phyloP scores from a whole-genome alignment of 1,139 yeast species.

The Lodderomyces beijingensis region DNA sequence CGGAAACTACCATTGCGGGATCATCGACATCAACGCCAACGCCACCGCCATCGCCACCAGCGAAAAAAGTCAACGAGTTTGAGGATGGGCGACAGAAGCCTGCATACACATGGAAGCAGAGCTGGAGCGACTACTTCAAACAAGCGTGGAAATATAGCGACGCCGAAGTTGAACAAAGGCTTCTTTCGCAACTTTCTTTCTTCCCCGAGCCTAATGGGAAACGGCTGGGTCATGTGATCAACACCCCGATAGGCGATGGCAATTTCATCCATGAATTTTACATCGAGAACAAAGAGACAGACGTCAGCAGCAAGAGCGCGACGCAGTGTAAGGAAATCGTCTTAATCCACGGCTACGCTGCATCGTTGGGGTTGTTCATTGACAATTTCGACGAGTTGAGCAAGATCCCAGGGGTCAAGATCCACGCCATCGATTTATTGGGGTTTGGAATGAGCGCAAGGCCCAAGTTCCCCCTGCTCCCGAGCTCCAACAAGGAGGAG shows the following conservation, averaged over 20 bases:
- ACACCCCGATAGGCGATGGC: slow-evolving; percentile 47
- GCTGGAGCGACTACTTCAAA: slow-evolving; percentile 37
- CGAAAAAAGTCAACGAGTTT: slow-evolving; percentile 12
- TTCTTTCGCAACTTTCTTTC: slow-evolving; percentile 51
- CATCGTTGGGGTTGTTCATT: slow-evolving; percentile 41
- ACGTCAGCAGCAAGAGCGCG: neutral
- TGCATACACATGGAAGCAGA: slow-evolving; percentile 25
- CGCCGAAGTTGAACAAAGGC: slow-evolving; percentile 25
- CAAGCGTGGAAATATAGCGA: slow-evolving; percentile 27
- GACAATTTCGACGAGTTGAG: slow-evolving; percentile 38
- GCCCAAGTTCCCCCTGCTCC: slow-evolving; percentile 35
- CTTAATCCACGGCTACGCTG: slow-evolving; percentile 46
- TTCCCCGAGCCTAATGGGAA: slow-evolving; percentile 30
- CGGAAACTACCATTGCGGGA: no score
- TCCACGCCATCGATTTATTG: slow-evolving; percentile 43
- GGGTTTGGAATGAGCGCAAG: slow-evolving; percentile 46
- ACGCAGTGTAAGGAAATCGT: slow-evolving; percentile 28
- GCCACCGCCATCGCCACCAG: no score
- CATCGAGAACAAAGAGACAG: slow-evolving; percentile 25
- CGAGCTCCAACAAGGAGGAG: slow-evolving; percentile 26
- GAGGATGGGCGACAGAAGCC: slow-evolving; percentile 18
- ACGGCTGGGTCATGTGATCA: slow-evolving; percentile 42
- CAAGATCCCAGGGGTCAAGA: slow-evolving; percentile 36
- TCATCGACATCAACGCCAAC: no score
- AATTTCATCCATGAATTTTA: slow-evolving; percentile 58